These are phyloP conservation scores for Camellia oleifera DNA, from an alignment of 179 eudicot genomes.

Conservation along the genomic window DNA sequence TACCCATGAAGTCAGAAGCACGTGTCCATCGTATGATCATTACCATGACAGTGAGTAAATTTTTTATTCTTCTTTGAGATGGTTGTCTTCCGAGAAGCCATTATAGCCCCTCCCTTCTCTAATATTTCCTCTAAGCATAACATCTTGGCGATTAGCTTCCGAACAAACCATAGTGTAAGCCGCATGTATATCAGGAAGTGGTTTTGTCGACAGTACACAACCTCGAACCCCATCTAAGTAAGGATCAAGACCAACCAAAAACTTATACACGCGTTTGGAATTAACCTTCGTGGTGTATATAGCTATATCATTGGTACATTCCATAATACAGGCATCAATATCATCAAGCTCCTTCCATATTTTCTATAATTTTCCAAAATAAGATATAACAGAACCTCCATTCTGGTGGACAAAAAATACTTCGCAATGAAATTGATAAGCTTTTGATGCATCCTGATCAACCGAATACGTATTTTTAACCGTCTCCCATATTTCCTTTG, in stretches of 20 bases:
- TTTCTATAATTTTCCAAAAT: background rate
- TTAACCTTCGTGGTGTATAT: background rate
- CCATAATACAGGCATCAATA: background rate
- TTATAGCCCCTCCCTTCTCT: background rate
- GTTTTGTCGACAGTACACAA: background rate
- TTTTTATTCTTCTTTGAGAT: background rate
- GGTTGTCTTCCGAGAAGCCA: background rate
- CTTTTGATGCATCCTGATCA: background rate
- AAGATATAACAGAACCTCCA: background rate
- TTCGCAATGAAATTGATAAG: background rate
- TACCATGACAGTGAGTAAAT: background rate
- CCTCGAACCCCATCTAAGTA: background rate
- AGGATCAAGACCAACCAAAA: background rate
- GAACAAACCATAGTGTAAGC: background rate
- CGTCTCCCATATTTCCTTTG: background rate
- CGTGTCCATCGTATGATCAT: background rate
- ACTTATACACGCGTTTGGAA: background rate
- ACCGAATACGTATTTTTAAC: background rate
- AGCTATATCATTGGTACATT: background rate
- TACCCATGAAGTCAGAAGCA: background rate
- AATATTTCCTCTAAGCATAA: background rate
- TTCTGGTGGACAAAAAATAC: background rate
- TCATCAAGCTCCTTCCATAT: too few relatives aligned
- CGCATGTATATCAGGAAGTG: background rate
- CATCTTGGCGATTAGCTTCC: background rate